A percentile compares a stretch with the other conserved stretches of the same genome.
Conservation (phyloP, 306 rosid species). For the Quercus agrifolia region DNA sequence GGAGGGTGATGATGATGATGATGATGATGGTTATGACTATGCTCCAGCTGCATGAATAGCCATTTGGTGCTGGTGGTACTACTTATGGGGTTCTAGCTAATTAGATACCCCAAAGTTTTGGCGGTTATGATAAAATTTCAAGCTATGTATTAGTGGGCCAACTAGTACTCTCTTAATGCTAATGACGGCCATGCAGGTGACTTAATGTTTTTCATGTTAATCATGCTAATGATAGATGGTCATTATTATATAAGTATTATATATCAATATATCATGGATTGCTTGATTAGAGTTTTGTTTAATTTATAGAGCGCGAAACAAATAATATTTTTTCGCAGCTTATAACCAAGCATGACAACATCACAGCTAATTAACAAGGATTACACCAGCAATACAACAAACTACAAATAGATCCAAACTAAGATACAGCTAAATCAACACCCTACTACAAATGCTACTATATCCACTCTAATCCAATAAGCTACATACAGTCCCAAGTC, state of each 20-base stretch:
- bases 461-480: no score
- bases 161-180: not conserved
- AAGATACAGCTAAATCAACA: no score
- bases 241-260: not conserved
- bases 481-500: no score
- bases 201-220: not conserved
- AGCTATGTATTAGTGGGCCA: not conserved
- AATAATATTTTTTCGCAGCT: not conserved
- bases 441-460: no score
- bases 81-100: not conserved
- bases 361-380: no score
- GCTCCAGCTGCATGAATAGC: slow-evolving; percentile 45
- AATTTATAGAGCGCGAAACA: not conserved
- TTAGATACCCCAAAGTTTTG: not conserved
- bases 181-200: not conserved
- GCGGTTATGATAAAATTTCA: no score
- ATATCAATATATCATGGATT: not conserved
- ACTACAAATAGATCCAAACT: no score
- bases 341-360: not conserved
- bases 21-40: slow-evolving; percentile 31
- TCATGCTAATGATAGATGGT: not conserved
- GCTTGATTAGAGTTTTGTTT: not conserved
- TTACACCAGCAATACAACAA: no score
- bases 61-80: not conserved
- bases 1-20: slow-evolving; percentile 38